Evolutionary conservation across 208 protist species (phyloP), one percentile per base, ranked within the genome.

Genomic region (Endotrypanum monterogeii): DNA sequence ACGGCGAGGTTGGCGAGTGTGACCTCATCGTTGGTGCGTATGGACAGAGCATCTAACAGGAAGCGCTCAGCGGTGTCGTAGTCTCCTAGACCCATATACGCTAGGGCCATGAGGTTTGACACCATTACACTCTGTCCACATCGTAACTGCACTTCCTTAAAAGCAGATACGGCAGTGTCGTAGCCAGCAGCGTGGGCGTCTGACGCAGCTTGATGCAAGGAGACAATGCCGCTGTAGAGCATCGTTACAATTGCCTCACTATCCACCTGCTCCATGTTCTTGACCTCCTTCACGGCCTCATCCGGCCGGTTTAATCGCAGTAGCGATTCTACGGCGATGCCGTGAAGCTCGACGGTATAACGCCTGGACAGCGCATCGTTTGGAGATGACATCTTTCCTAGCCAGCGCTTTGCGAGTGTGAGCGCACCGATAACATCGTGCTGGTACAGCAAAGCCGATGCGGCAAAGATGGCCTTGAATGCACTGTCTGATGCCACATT

Each of bases 1-100:
- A 86, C 86, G 7, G 88, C 88, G 46, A 95, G 74, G 80, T 98
- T 98, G 23, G 87, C 83, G 8, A 94, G 76, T 52, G 92, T 97
- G 37, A 88, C 88, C 11, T 81, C 67, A 73, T 97, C 94, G 41
- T 79, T 86, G 2, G 90, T 87, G 25, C 80, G 82, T 46, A 93
- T 78, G 6, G 85, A 68, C 9, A 97, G 74, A 4, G 93, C 91
- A 50, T 97, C 89, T 8, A 94, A 71, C 74, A 98, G 82, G 37
- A 65, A 79, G 44, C 82, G 70, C 82, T 98, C 88, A 12, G 96
- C 92, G 23, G 87, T 79, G 12, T 87, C 88, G 69, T 87, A 91
- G 41, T 89, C 80, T 9, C 83, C 73, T 55, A 90, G 73, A 3
- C 79, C 83, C 77, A 98, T 87, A 12, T 94, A 80, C 56, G 88